These are phyloP conservation scores for Rhipidocladum racemiflorum DNA, from an alignment of 176 grass and related monocot genomes.

Conservation along the genomic window DNA sequence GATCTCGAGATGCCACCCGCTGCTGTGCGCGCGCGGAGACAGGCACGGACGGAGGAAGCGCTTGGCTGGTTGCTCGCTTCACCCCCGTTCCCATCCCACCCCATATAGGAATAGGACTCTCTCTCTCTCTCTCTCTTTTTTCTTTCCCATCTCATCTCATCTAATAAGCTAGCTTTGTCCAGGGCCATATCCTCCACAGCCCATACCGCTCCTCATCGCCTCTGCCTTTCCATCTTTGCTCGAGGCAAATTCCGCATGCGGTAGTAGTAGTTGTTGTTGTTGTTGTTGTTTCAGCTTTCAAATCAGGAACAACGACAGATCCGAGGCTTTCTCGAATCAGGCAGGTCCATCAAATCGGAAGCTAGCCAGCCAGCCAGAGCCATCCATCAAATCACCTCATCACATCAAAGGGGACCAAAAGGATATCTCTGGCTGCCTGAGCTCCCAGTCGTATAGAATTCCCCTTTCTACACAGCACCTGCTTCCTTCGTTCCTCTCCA, in stretches of 20 bases:
- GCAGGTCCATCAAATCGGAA: constrained; percentile 95
- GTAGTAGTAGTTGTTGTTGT: neutral
- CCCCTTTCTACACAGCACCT: constrained; percentile 7
- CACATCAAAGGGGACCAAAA: constrained; percentile 52
- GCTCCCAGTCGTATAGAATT: constrained; percentile 33
- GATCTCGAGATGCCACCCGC: constrained; percentile 30
- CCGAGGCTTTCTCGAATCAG: constrained; percentile 72
- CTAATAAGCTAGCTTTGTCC: constrained; percentile 3
- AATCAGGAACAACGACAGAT: constrained; percentile 92
- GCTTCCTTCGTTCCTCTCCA: neutral
- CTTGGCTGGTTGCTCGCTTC: neutral
- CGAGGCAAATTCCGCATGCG: constrained; percentile 55
- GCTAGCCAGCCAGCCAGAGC: constrained; percentile 15
- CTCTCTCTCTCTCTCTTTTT: neutral
- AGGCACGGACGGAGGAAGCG: constrained; percentile 3
- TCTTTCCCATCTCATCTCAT: constrained; percentile 8
- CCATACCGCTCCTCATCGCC: constrained; percentile 1
- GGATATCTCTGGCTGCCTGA: constrained; percentile 35
- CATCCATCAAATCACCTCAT: constrained; percentile 70
- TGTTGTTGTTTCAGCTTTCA: constrained; percentile 43
- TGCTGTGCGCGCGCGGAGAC: neutral
- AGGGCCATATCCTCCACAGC: neutral
- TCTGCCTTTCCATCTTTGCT: constrained; percentile 45
- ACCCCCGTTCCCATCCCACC: neutral
- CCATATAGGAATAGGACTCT: constrained; percentile 9